Base-by-base conservation (phyloP, 331 rosid genomes). In the Prunus yedoensis region DNA sequence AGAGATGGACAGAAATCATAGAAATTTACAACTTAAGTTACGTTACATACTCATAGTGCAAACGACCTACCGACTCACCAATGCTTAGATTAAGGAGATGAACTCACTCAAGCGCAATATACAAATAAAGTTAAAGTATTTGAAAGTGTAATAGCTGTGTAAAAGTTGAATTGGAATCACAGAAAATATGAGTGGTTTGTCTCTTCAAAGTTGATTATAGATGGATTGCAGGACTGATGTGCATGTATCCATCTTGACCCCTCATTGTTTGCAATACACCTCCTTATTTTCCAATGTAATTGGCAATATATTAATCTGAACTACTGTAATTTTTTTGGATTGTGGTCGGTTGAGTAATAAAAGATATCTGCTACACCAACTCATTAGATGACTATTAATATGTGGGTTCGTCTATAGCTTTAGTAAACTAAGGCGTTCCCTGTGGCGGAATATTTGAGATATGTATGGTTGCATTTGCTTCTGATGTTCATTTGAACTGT, bases 401-500 rank as follows among this genome's bases (percentile, higher is more conserved):
- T 35, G n/a, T n/a, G 10, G 69, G n/a, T 43, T 23, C 21, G 7
- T 20, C 53, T 8, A 38, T 72, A 23, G 1, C 5, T 8, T 57
- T 35, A 13, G 28, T 70, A 51, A 38, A 30, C 62, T 20, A 27
- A 16, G 25, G 32, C 60, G 9, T 43, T 70, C 4, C 8, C 15
- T 53, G 61, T 20, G 75, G 75, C n/a, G 28, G 53, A 9, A 13
- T 71, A 3, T 71, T 32, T 71, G 23, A 21, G 75, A 71, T 38
- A 18, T 35, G 45, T 73, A 43, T 41, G 67, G 41, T 8, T 25
- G 43, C 43, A 73, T 58, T 62, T 60, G 41, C 17, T 25, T 9
- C 65, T 20, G 6, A 35, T 64, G 27, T 62, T 77, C 38, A 11
- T 65, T 74, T 58, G 27, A n/a, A 58, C 56, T 57, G 56, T 61